Conservation (phyloP, 179 eudicot genomes). For the Dionaea muscipula region DNA sequence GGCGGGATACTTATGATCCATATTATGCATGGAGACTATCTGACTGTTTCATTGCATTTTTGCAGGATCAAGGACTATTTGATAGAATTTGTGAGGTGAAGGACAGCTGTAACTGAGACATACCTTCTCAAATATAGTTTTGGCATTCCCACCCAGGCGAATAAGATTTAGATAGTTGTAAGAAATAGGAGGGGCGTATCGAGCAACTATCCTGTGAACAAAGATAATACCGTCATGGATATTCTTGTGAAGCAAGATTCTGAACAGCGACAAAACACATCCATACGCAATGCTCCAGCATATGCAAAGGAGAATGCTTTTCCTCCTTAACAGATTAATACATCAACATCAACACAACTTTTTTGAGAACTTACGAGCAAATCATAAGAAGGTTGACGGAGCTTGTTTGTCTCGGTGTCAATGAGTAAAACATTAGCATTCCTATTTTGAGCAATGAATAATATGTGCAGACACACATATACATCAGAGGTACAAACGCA, state of each 20-base stretch:
- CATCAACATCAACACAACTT: not conserved
- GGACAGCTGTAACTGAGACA: constrained; percentile 3
- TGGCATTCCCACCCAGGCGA: constrained; percentile 56
- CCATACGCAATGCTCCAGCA: not conserved
- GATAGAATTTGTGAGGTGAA: no score
- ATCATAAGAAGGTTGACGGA: constrained; percentile 97
- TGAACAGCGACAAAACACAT: not conserved
- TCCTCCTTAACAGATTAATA: not conserved
- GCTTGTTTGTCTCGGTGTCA: constrained; percentile 91
- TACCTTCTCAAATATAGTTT: constrained; percentile 86
- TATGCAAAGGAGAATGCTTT: not conserved
- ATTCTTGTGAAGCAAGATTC: not conserved
- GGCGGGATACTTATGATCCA: no score
- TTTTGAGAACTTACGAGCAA: constrained; percentile 64
- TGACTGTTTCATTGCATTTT: no score
- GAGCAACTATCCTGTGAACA: constrained; percentile 84
- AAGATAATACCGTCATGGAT: not conserved
- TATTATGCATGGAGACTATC: no score
- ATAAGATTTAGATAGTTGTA: constrained; percentile 93
- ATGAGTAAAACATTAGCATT: constrained; percentile 80
- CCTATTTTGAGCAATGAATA: constrained; percentile 83
- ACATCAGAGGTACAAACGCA: constrained; percentile 88
- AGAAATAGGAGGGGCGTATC: constrained; percentile 96
- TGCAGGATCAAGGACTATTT: no score
- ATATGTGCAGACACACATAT: constrained; percentile 94